Evolutionary conservation across 2,329 filamentous ascomycete species (phyloP), one percentile per base, ranked within the genome.

Genomic region (Colletotrichum tropicale): DNA sequence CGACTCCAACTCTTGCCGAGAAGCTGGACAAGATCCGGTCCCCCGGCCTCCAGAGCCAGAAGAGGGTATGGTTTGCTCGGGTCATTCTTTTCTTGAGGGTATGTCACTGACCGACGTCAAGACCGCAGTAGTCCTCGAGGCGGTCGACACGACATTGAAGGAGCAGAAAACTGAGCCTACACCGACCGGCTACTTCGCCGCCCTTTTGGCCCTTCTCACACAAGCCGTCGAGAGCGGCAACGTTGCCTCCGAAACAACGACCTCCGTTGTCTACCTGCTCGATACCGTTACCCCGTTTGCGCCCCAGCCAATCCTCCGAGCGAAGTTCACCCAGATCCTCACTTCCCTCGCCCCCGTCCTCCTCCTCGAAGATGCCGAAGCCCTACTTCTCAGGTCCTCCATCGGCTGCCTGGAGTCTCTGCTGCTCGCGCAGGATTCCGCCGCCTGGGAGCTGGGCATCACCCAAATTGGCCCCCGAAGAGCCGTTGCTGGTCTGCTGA

Each of bases 1-100:
- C 87, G 80, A 86, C 86, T 78, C 82, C 87, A 80, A 87, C 89
- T 78, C 82, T 98, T 82, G 93, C 94, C 84, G 96, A 98, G 89
- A 98, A 96, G 89, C 92, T 99, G 84, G 95, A 96, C 88, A 98
- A 98, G 91, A 98, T 98, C 85, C 95, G 97, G 87, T 97, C 95
- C 83, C 97, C 97, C 72, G 98, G 98, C 86, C 92, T 98, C 81
- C 95, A 98, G 86, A 98, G 95, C 84, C 96, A 98, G 87, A 93
- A 98, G 85, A 95, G 96, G 91, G 96, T 97, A 88, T 13, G n/a
- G n/a, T 52, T 52, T 21, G 43, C 43, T 52, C 43, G 43, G n/a
- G n/a, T 13, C 80, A 18, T 28, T 62, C 36, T 67, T 56, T 58
- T 78, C 77, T 70, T 77, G 66, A 13, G 60, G 60, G 30, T 69